Evolutionary conservation across 768 basidiomycete genomes (phyloP), one percentile per base, ranked within the genome.

Genomic region (Lentinula sp.): DNA sequence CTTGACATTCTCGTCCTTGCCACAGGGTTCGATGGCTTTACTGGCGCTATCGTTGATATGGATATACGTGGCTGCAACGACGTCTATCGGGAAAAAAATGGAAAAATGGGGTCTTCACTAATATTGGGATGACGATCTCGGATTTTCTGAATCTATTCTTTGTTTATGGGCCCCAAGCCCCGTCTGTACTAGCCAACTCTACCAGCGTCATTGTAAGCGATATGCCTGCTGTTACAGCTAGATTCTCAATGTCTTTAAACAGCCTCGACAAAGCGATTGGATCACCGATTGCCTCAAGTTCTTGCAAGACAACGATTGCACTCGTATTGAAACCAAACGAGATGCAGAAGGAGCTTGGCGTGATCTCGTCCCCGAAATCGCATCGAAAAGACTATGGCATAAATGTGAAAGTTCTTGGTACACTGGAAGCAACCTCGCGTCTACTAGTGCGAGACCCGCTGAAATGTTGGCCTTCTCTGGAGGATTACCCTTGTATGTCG

Each of bases 251-350:
- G 15, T 8, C 15, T 7, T 10, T 57, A 20, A 3, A 35, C 13
- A 20, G 8, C 33, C n/a, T 20, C 37, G 13, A 45, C 33, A 28
- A 42, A 61, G 67, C 20, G 64, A 65, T 41, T 71, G 70, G 70
- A 66, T 71, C 45, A 42, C 65, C 37, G 48, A 68, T 45, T 70
- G 63, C 33, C 54, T 70, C 20, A 56, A 51, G 16, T 20, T 63
- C 56, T 63, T 65, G 59, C 62, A 63, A n/a, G n/a, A 64, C 13
- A 62, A 64, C n/a, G 37, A 61, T 3, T 28, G 4, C 28, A 28
- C 28, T 28, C 28, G 28, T 28, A 28, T 28, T 28, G 28, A 28
- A 28, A 28, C 28, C 28, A 28, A 28, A 3, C 28, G 28, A 28
- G 28, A 28, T 28, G 28, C 28, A 28, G 28, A 28, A 28, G 28